Evolutionary conservation across 1,284 basidiomycete genomes (phyloP), one percentile per base, ranked within the genome.

Genomic region (Abortiporus biennis): DNA sequence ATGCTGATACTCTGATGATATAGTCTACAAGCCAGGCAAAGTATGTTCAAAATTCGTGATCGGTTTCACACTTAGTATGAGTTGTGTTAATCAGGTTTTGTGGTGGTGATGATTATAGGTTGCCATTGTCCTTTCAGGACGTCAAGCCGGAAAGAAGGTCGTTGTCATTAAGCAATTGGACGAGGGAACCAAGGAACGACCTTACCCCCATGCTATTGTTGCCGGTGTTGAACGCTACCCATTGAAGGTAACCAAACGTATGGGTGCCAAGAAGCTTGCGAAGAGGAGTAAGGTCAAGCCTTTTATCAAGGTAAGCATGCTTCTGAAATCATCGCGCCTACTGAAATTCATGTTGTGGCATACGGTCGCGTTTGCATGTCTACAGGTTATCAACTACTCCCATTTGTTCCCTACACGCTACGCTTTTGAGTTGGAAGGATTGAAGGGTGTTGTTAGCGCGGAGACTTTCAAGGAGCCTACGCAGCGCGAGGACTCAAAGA

Each of bases 21-120:
- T 54, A 92, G 90, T 92, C 66, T 93, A 91, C 85, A 96, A 97
- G 78, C 89, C 94, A 69, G 94, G 94, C 73, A 98, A 97, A 83
- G 93, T 93, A 62, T 56, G 62, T 31, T 27, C 32, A 42, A 27
- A 17, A 38, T 32, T n/a, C n/a, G n/a, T n/a, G 13, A 30, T 42
- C 23, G 34, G 3, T 11, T 13, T n/a, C 22, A 45, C 22, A 20
- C 8, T 16, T 20, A 40, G 34, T 13, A 22, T 27, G 44, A 45
- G 45, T 29, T 29, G 16, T 33, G 13, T 45, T 34, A 37, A 36
- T 41, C 23, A 45, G 39, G 29, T n/a, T 46, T 37, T 23, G 34
- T 40, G 42, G 6, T 24, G 22, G 21, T 20, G 24, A 17, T 6
- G 15, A 13, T n/a, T 5, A 17, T 43, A 89, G 86, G 87, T 95